Base-by-base conservation (phyloP, 768 basidiomycete species). In the Roridomyces roridus region DNA sequence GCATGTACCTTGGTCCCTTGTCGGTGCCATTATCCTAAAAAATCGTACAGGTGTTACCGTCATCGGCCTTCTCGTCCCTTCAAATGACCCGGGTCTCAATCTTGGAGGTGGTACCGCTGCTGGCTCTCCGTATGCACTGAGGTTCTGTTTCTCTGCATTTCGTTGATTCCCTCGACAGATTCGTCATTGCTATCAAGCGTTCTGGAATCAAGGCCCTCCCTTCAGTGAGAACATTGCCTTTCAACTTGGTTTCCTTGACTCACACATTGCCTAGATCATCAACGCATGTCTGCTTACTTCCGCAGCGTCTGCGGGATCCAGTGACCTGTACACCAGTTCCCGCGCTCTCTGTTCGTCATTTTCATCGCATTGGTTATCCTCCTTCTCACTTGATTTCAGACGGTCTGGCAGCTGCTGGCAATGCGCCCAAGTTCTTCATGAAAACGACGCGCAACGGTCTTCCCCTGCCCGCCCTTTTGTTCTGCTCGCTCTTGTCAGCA, bases 301-400 rank as follows among this genome's bases (percentile, higher is more conserved):
- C 3, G 94, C 95, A 6, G 95, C 92, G 89, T 96, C 94, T 23
- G 94, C 95, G 29, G 92, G 91, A 6, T 88, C 88, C 21, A 91
- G 89, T 69, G 94, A 96, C 69, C 70, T 97, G 42, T 96, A 94
- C 75, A 95, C 93, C 4, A 88, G 89, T 42, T 94, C 94, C 17
- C 86, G 91, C 51, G 91, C 90, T 0, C 80, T 98, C 9, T 96
- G 90, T 91, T 59, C 64, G 88, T 78, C 6, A 8, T 4, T 8
- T 40, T 20, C 23, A 17, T n/a, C 17, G 40, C 46, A 34, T 34
- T 20, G 7, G 29, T 31, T 24, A 52, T 46, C 25, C 42, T 23
- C 42, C 51, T 35, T 50, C 57, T 34, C n/a, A 35, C 40, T 10
- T 35, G 37, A 15, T 40, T 51, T 28, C 20, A 90, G 91, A 96